A percentile compares a stretch with the other conserved stretches of the same genome.
Conservation (phyloP, 2,329 filamentous ascomycete species). For the Xylaria multiplex region DNA sequence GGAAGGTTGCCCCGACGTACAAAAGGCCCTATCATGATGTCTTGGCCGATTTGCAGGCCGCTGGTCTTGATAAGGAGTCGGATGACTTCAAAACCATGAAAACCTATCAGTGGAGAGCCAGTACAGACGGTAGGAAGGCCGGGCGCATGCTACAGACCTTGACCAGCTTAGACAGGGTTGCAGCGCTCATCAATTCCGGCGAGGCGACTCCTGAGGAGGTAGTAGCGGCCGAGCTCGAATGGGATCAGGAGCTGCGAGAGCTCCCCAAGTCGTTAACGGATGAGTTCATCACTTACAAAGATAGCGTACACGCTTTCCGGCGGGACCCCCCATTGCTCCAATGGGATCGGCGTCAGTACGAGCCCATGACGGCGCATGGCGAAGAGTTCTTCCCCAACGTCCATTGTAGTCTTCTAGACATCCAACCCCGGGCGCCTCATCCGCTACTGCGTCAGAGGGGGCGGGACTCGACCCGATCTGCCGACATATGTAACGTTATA, state of each 20-base stretch:
- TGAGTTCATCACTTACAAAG: slow-evolving; percentile 56
- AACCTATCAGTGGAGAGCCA: slow-evolving; percentile 38
- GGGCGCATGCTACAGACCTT: not conserved
- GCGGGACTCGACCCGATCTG: slow-evolving; percentile 52
- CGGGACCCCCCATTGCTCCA: slow-evolving; percentile 63
- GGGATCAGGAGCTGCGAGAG: slow-evolving; percentile 49
- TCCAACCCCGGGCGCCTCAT: slow-evolving; percentile 68
- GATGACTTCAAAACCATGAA: slow-evolving; percentile 37
- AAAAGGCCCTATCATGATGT: slow-evolving; percentile 54
- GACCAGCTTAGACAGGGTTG: slow-evolving; percentile 21
- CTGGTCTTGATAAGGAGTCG: slow-evolving; percentile 38
- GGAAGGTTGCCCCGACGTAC: slow-evolving; percentile 42
- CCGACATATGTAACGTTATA: slow-evolving; percentile 65
- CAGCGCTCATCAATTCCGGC: slow-evolving; percentile 30
- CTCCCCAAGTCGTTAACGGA: slow-evolving; percentile 35
- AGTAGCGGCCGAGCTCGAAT: slow-evolving; percentile 48
- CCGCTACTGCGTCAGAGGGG: slow-evolving; percentile 60
- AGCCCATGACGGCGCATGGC: slow-evolving; percentile 69
- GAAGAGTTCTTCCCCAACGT: slow-evolving; percentile 75
- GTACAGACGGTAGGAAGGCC: slow-evolving; percentile 36
- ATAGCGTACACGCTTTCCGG: slow-evolving; percentile 64
- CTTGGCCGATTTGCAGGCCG: slow-evolving; percentile 51
- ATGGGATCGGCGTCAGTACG: slow-evolving; percentile 77
- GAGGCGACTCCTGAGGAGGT: slow-evolving; percentile 43
- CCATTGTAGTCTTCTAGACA: slow-evolving; percentile 69